Conservation (phyloP, 176 grass and related monocot species). For the Hsuehochloa calcarea region DNA sequence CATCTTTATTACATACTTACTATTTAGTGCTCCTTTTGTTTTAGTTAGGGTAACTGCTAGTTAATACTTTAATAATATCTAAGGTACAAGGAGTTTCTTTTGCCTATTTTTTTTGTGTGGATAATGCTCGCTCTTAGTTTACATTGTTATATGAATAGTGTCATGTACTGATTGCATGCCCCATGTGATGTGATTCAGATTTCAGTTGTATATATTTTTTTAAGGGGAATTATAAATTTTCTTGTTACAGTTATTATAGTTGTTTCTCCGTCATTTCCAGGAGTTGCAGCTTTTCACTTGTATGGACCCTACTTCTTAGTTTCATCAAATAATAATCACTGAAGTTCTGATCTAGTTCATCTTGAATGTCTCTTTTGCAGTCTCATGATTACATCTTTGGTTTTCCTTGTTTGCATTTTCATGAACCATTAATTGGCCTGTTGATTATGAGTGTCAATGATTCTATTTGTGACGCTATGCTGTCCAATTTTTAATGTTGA, state of each 20-base stretch:
- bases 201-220: background rate
- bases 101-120: too few relatives aligned
- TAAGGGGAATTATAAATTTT: background rate
- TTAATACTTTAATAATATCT: background rate
- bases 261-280: background rate
- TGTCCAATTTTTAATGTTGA: constrained; percentile 1
- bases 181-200: background rate
- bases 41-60: constrained; percentile 1
- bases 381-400: background rate
- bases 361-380: background rate
- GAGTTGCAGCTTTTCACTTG: background rate
- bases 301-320: constrained; percentile 1
- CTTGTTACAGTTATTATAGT: background rate
- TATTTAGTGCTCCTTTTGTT: background rate
- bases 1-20: constrained; percentile 1
- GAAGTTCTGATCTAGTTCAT: background rate
- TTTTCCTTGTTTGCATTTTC: background rate
- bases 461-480: constrained; percentile 1
- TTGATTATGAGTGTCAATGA: background rate
- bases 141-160: background rate
- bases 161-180: background rate
- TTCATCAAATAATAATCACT: background rate
- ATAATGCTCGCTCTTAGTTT: too few relatives aligned
- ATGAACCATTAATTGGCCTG: background rate
- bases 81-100: background rate